Base-by-base conservation (phyloP, 176 grass and related monocot genomes). In the Secale cereale region DNA sequence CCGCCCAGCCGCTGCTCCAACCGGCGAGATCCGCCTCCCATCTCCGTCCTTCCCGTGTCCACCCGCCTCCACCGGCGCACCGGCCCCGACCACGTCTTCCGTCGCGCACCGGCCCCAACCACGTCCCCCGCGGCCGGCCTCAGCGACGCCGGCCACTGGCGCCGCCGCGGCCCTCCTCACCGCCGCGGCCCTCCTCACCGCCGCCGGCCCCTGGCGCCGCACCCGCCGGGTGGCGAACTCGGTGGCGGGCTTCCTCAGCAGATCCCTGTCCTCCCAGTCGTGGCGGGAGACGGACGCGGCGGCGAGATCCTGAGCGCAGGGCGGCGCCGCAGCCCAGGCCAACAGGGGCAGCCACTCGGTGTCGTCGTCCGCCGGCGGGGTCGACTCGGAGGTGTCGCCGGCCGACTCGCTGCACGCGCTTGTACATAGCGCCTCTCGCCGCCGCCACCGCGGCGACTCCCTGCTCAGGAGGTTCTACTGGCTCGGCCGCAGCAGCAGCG, bases 401-500 rank as follows among this genome's bases (percentile, higher is more conserved):
- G 54, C 22, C 1, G 81, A 79, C 82, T 56, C 61, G 19, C 8
- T 26, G 60, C 72, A 87, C 54, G 68, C 36, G 15, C 66, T 76
- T 66, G 10, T 46, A 13, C 81, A 43, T 29, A 69, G 35, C 14
- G 79, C 64, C 25, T n/a, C n/a, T n/a, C 6, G 3, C 11, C 65
- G 76, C n/a, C 75, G 35, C 57, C 65, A 66, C 35, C 31, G 59
- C 41, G 52, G 74, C 10, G 48, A 52, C 48, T 87, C 85, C 28
- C 76, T 86, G 35, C 80, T 29, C 23, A 90, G 83, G 70, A 77
- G 85, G 40, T 59, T 83, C 77, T 87, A 83, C 37, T 80, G 80
- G 84, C 76, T 94, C 20, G 90, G 85, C 52, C 87, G 83, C 70
- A 92, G 93, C 83, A 86, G 83, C 54, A 94, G 93, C 20, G 90